Base-by-base conservation (phyloP, 1,139 yeast genomes). In the Hyphopichia khmerensis region DNA sequence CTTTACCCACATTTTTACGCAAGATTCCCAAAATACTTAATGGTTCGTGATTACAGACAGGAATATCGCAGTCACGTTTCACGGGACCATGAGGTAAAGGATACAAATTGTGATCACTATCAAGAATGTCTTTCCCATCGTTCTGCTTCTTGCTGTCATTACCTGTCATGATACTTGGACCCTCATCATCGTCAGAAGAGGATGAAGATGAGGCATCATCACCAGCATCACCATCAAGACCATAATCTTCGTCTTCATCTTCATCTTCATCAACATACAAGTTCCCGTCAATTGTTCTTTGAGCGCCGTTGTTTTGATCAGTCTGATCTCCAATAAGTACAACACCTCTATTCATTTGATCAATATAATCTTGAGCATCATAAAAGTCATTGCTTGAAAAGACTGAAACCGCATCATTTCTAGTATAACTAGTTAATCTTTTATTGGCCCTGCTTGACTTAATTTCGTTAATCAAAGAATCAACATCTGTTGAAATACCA, bases 1-100 rank as follows among this genome's bases (percentile, higher is more conserved):
- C 98, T 58, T 91, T 91, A 23, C 98, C 97, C 14, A 91, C 95
- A 54, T 89, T 90, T 59, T 91, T 90, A 43, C 96, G 78, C 45
- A 93, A 74, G 55, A 90, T 79, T 1, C 90, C 77, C 41, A 91
- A 69, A 33, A 93, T 65, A 48, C 95, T 85, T 4, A 96, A 96
- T 2, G 98, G 98, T 0, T 81, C 69, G 36, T 82, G 77, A 0
- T 70, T 70, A 43, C 90, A 78, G 15, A 70, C 68, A 2, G 80
- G 79, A n/a, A 91, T 72, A 42, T 79, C 87, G 26, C 63, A 57
- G 42, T 91, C 76, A 43, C 96, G 77, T 19, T 61, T 52, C 7
- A 87, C 67, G 0, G 67, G 69, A 0, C 59, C 60, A 29, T 64
- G 62, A 1, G 91, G 88, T 38, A 88, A 69, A 9, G 97, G 96